Base-by-base conservation (phyloP, 495 filamentous ascomycete genomes). In the Penicillium egyptiacum region DNA sequence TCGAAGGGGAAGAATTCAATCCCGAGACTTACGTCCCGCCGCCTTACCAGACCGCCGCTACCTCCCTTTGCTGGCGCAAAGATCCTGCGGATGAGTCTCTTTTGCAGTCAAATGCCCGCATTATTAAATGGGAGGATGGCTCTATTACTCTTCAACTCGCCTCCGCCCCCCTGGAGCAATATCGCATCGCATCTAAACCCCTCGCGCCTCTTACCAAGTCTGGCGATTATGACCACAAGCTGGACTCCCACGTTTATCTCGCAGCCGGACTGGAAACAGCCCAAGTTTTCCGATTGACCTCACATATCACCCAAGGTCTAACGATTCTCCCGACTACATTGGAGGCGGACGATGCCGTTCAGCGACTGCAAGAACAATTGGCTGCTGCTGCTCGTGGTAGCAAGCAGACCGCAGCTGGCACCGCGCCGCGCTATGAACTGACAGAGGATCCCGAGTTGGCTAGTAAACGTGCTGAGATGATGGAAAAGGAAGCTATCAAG, bases 51-150 rank as follows among this genome's bases (percentile, higher is more conserved):
- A 84, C 83, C 19, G 87, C 88, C 11, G 81, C 85, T 14, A 86
- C 81, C 17, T 88, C 86, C 12, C 73, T 89, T 23, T 87, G 86
- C 63, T 88, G 87, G 85, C 82, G 88, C 50, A 80, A 81, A 59
- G 82, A 86, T 42, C 86, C 86, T n/a, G 78, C 76, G 11, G 74
- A 88, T 55, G 78, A 80, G 7, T 62, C 69, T 12, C 69, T 81
- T 35, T 73, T 91, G 11, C 83, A 88, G 63, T 92, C 88, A 35
- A 94, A 94, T 68, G 81, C 90, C 6, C 83, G 87, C 44, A 75
- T 93, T 26, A 83, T 91, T 54, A 83, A 81, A 57, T 96, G 91
- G 91, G 88, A 88, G 56, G 90, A 96, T 64, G 90, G 90, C 37
- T 91, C 88, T 6, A 70, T 91, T 26, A 96, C 92, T 16, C 77